Evolutionary conservation across 2,329 filamentous ascomycete genomes (phyloP).

Genomic region (Fusarium sarcochroum): DNA sequence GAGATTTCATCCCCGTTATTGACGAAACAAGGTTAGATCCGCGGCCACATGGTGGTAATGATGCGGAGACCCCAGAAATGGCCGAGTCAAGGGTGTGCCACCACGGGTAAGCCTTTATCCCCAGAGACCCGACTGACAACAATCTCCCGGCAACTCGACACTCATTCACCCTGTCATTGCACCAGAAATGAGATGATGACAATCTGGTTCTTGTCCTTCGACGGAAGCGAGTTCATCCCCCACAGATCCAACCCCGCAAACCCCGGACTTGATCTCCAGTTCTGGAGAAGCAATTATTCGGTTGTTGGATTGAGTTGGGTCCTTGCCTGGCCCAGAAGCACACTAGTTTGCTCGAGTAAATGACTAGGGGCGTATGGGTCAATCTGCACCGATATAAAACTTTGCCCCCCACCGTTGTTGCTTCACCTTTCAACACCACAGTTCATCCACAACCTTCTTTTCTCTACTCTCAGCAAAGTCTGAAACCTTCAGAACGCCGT

Average conservation of each 20-base stretch:
- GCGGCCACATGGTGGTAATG: slow-evolving; percentile 21
- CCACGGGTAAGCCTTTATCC: slow-evolving; percentile 45
- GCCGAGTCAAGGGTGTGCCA: slow-evolving; percentile 5
- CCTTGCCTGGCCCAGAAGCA: slow-evolving; percentile 8
- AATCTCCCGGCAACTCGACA: not conserved
- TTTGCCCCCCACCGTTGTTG: slow-evolving; percentile 35
- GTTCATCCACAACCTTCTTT: slow-evolving; percentile 31
- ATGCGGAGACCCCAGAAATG: slow-evolving; percentile 21
- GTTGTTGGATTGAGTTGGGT: slow-evolving; percentile 24
- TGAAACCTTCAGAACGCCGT: slow-evolving; percentile 1
- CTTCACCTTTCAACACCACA: slow-evolving; percentile 16
- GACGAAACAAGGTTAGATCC: slow-evolving; percentile 45
- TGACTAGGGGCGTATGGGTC: slow-evolving; percentile 29
- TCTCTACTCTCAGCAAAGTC: slow-evolving; percentile 6
- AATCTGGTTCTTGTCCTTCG: slow-evolving; percentile 33
- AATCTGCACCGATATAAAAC: slow-evolving; percentile 38
- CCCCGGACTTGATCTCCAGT: slow-evolving; percentile 45
- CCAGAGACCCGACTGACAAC: not conserved
- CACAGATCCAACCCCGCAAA: slow-evolving; percentile 48
- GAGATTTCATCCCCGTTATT: slow-evolving; percentile 41
- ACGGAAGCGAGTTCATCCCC: slow-evolving; percentile 50
- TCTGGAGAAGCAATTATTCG: slow-evolving; percentile 31
- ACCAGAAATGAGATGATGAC: slow-evolving; percentile 30
- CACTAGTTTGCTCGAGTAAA: slow-evolving; percentile 21
- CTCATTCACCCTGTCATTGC: slow-evolving; percentile 3